These are phyloP conservation scores for Fusarium sp. DNA, from an alignment of 2,329 filamentous ascomycete species.

Conservation along the genomic window DNA sequence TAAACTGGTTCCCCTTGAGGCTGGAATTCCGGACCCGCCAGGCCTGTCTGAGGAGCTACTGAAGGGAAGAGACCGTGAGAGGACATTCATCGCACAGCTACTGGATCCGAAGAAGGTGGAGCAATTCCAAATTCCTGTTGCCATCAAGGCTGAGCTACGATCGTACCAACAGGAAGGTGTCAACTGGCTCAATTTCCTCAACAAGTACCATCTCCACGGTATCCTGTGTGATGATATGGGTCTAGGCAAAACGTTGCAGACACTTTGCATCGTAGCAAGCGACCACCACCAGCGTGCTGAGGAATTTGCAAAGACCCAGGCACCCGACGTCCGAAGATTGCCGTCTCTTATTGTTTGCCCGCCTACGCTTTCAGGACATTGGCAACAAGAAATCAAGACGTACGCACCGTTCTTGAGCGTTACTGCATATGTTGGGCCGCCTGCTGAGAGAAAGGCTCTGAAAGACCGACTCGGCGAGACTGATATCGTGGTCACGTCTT, in stretches of 20 bases:
- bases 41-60: conserved; percentile 90
- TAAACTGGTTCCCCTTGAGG: conserved; percentile 95
- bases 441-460: conserved; percentile 80
- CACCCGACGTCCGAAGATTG: conserved; percentile 80
- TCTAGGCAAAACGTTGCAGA: conserved; percentile 96
- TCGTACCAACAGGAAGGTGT: conserved; percentile 99
- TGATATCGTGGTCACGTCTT: conserved; percentile 96
- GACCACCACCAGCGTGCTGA: conserved; percentile 95
- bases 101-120: conserved; percentile 98
- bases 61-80: conserved; percentile 90
- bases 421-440: conserved; percentile 91
- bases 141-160: conserved; percentile 95
- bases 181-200: conserved; percentile 98
- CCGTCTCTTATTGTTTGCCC: conserved; percentile 97
- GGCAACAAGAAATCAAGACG: conserved; percentile 96
- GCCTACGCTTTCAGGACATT: conserved; percentile 95
- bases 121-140: conserved; percentile 90
- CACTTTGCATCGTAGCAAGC: conserved; percentile 96
- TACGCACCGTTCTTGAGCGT: conserved; percentile 95
- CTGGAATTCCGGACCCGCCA: conserved; percentile 95
- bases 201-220: conserved; percentile 96
- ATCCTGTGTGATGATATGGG: conserved; percentile 99
- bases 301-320: conserved; percentile 85
- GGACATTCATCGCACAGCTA: conserved; percentile 96
- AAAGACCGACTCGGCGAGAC: conserved; percentile 78